phyloP scores from a whole-genome alignment of 805 yeast genomes.

The Helenozyma rhizophorensis region DNA sequence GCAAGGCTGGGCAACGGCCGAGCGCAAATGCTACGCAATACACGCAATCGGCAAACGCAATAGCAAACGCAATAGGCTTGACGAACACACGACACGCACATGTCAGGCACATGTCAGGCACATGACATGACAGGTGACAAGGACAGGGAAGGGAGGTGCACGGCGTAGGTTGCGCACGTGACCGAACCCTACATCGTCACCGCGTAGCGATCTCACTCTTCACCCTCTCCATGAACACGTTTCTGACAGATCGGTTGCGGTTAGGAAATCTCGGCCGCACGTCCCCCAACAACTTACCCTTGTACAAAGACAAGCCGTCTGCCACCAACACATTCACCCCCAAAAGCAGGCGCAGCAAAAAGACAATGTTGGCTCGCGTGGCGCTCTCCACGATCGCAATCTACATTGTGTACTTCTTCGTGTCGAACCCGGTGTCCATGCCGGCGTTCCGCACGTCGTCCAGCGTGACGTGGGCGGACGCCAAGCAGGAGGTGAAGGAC shows the following conservation, averaged over 20 bases:
- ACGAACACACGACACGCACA: no score
- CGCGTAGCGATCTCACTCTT: no score
- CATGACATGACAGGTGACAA: no score
- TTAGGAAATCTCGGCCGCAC: no score
- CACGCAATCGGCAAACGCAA: no score
- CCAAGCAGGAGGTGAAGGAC: constrained; percentile 55
- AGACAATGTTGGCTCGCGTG: constrained; percentile 12
- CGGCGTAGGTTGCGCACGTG: no score
- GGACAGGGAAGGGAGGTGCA: no score
- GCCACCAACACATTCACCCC: constrained; percentile 6
- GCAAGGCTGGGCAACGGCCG: no score
- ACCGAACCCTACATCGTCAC: no score
- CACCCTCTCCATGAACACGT: constrained; percentile 10
- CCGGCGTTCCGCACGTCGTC: constrained; percentile 1
- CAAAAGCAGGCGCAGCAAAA: constrained; percentile 4
- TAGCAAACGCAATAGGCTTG: no score
- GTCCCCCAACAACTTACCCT: constrained; percentile 7
- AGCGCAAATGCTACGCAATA: no score
- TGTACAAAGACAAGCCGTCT: constrained; percentile 17
- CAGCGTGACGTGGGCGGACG: constrained; percentile 37
- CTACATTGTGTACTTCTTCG: constrained; percentile 9
- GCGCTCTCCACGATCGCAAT: constrained; percentile 9
- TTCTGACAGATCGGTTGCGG: constrained; percentile 2
- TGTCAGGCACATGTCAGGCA: no score
- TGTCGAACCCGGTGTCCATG: constrained; percentile 1